These are phyloP conservation scores for Chlamydomonas urium DNA, from an alignment of 139 green algal genomes.

Conservation along the genomic window DNA sequence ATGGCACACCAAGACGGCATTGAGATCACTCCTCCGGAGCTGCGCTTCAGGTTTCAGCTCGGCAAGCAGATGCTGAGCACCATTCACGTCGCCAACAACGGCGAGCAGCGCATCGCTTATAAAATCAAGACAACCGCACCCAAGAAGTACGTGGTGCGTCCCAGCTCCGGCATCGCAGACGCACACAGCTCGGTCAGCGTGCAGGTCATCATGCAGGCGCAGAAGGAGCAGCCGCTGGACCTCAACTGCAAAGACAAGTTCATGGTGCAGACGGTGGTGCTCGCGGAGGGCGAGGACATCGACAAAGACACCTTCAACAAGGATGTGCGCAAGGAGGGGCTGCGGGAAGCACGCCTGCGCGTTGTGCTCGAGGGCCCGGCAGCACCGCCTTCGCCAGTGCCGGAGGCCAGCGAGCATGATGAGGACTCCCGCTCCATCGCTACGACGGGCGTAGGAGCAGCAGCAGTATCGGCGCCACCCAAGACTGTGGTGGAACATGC, in stretches of 20 bases:
- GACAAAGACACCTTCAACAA: slow-evolving; percentile 42
- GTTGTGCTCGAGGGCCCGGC: slow-evolving; percentile 53
- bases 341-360: slow-evolving; percentile 42
- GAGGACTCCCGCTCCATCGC: background rate
- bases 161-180: slow-evolving; percentile 49
- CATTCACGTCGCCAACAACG: slow-evolving; percentile 46
- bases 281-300: slow-evolving; percentile 36
- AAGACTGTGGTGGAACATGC: background rate
- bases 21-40: slow-evolving; percentile 5
- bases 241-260: slow-evolving; percentile 67
- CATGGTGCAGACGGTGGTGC: slow-evolving; percentile 50
- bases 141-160: slow-evolving; percentile 61
- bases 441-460: background rate
- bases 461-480: background rate
- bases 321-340: slow-evolving; percentile 25
- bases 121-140: slow-evolving; percentile 61
- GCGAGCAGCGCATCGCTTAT: slow-evolving; percentile 33
- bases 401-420: slow-evolving; percentile 35
- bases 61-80: slow-evolving; percentile 24
- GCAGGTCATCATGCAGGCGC: slow-evolving; percentile 52
- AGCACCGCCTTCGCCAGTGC: slow-evolving; percentile 49
- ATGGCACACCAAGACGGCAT: background rate
- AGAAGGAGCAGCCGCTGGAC: slow-evolving; percentile 56
- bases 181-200: slow-evolving; percentile 15
- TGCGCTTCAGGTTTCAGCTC: slow-evolving; percentile 6